Base-by-base conservation (phyloP, 164 flowering plant species). In the Annona cherimola region DNA sequence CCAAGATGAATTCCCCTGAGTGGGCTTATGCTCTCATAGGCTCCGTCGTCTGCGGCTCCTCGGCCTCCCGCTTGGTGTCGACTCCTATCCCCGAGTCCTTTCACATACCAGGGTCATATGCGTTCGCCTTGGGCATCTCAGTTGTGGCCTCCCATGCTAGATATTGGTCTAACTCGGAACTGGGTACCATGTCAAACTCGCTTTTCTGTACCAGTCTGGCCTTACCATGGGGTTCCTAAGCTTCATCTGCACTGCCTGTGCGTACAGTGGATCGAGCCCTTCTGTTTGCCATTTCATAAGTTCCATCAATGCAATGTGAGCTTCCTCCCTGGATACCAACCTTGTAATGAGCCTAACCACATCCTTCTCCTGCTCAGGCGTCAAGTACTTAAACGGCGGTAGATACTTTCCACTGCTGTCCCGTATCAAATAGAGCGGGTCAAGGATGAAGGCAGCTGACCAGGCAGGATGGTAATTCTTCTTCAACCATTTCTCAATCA, bases 221-320 rank as follows among this genome's bases (percentile, higher is more conserved):
- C n/a, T n/a, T n/a, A n/a, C 93, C 57, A 79, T 44, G 3, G 92
- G 97, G 69, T 96, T 98, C 57, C 89, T 79, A 71, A 89, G 94
- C 79, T 87, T 93, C 81, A 96, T 80, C 72, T 96, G 98, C 9
- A 96, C 99, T n/a, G 99, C 99, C 68, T 85, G 90, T 0, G 99
- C 99, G 73, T 96, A 96, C 0, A 92, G 90, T 0, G 97, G 98
- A 73, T 96, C 98, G 19, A 96, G 91, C 64, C 99, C 99, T 78
- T 91, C 96, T 18, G 98, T 86, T 75, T 98, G 86, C 99, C 99
- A 96, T 75, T 92, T 96, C 99, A 96, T 96, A 42, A 96, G 91
- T 81, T 96, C 99, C 97, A 91, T 93, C 45, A 96, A n/a, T 2
- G 86, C 99, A 79, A 96, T 86, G 71, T 90, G 98, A 11, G 97